Evolutionary conservation across 768 basidiomycete species (phyloP), one percentile per base, ranked within the genome.

Genomic region (Rhodotorula babjevae): DNA sequence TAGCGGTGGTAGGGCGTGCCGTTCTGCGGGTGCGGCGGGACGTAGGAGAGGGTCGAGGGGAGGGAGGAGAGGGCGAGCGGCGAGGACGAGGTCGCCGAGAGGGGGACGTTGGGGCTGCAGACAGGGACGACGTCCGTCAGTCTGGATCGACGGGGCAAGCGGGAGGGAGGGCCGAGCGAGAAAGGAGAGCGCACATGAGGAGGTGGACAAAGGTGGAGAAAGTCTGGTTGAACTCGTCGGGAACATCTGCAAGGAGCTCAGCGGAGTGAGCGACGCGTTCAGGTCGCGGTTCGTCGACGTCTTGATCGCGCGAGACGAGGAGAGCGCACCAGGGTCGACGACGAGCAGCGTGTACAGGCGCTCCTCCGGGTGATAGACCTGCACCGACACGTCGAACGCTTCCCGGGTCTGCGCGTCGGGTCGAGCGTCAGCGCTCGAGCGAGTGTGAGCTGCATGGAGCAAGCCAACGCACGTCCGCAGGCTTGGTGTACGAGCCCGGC

Each of bases 1-100:
- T 95, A 96, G 72, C 95, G 92, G 82, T 99, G 95, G 81, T 91
- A 93, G 0, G 87, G 87, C 19, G 93, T 89, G 62, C 93, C 93
- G 50, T 86, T 86, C 79, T 92, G 90, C 7, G 95, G 95, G 76
- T 96, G 93, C 9, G 94, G 96, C 11, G 95, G 90, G 74, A 94
- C 83, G 81, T 94, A 97, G 36, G 83, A 82, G 18, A 81, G 66
- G 12, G 79, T 56, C 7, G 79, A 68, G 31, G 77, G 72, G n/a
- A 72, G 67, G 31, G 79, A 78, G 18, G 50, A 78, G 57, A 55
- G 67, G 31, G 42, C 65, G 57, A 65, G 64, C 27, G 63, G 11
- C 9, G 64, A 18, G n/a, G 72, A 76, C 60, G 68, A 69, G 10
- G 61, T 78, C 63, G 80, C 77, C 46, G 88, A 88, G 69, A 97